A percentile compares a stretch with the other conserved stretches of the same genome.
phyloP scores from a whole-genome alignment of 2,329 filamentous ascomycete species.

The Fusarium verrucosum region DNA sequence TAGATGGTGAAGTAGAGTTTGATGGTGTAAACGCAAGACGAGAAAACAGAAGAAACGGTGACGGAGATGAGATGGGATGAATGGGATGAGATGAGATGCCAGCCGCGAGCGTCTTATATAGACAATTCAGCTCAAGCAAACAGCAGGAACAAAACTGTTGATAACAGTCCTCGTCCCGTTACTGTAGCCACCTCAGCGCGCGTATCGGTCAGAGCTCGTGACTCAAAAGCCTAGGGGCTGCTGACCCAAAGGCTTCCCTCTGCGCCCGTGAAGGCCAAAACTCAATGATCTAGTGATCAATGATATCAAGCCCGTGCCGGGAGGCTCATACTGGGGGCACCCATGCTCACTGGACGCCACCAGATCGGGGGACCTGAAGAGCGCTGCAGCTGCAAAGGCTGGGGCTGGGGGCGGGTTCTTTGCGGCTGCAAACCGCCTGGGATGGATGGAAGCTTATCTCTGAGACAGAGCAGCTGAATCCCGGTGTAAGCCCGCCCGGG shows the following conservation, averaged over 20 bases:
- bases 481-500: slow-evolving; percentile 43
- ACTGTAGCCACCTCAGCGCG: slow-evolving; percentile 16
- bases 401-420: slow-evolving; percentile 3
- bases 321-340: slow-evolving; percentile 26
- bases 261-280: slow-evolving; percentile 32
- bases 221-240: slow-evolving; percentile 21
- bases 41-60: slow-evolving; percentile 13
- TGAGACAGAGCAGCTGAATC: slow-evolving; percentile 35
- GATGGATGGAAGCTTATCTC: slow-evolving; percentile 25
- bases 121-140: slow-evolving; percentile 9
- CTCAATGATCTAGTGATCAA: slow-evolving; percentile 17
- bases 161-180: slow-evolving; percentile 26
- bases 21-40: slow-evolving; percentile 25
- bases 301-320: slow-evolving; percentile 15
- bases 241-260: slow-evolving; percentile 31
- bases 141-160: slow-evolving; percentile 13
- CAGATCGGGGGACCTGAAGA: slow-evolving; percentile 40
- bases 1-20: slow-evolving; percentile 7
- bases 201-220: slow-evolving; percentile 28
- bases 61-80: slow-evolving; percentile 6
- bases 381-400: slow-evolving; percentile 15
- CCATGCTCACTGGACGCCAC: slow-evolving; percentile 34
- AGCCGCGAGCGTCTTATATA: slow-evolving; percentile 37
- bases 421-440: slow-evolving; percentile 26
- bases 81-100: no score